Evolutionary conservation across 768 basidiomycete species (phyloP).

Genomic region (Podaxis mareebaensis): DNA sequence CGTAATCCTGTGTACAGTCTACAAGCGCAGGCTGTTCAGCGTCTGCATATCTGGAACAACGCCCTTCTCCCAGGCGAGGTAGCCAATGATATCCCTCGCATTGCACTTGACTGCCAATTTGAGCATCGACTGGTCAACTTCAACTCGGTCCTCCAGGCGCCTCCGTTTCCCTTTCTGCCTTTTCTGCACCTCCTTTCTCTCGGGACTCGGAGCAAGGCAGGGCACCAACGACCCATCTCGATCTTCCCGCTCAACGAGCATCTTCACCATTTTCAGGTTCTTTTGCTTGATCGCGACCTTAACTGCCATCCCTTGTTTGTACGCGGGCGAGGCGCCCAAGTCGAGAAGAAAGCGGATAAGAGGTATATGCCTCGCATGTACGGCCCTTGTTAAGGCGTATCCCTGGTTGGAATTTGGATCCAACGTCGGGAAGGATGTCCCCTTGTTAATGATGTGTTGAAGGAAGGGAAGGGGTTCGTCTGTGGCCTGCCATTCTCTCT

Average conservation of each 20-base stretch:
- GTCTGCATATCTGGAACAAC: constrained; percentile 76
- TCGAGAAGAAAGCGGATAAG: constrained; percentile 72
- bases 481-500: constrained; percentile 40
- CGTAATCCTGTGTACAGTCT: neutral
- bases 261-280: constrained; percentile 65
- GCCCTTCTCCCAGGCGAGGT: constrained; percentile 68
- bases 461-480: constrained; percentile 69
- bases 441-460: constrained; percentile 49
- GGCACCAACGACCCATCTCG: neutral
- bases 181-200: constrained; percentile 18
- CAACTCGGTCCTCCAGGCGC: constrained; percentile 60
- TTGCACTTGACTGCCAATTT: constrained; percentile 62
- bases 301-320: constrained; percentile 65
- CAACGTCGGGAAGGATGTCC: constrained; percentile 37
- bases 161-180: constrained; percentile 44
- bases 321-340: constrained; percentile 68
- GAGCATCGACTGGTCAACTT: constrained; percentile 58
- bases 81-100: constrained; percentile 71
- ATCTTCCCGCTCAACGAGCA: constrained; percentile 53
- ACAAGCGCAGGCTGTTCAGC: constrained; percentile 25
- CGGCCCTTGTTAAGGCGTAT: constrained; percentile 81
- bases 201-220: neutral
- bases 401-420: constrained; percentile 72
- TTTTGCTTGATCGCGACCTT: constrained; percentile 72
- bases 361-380: constrained; percentile 60